Evolutionary conservation across 2,329 filamentous ascomycete genomes (phyloP).

Genomic region (Talaromyces sp.): DNA sequence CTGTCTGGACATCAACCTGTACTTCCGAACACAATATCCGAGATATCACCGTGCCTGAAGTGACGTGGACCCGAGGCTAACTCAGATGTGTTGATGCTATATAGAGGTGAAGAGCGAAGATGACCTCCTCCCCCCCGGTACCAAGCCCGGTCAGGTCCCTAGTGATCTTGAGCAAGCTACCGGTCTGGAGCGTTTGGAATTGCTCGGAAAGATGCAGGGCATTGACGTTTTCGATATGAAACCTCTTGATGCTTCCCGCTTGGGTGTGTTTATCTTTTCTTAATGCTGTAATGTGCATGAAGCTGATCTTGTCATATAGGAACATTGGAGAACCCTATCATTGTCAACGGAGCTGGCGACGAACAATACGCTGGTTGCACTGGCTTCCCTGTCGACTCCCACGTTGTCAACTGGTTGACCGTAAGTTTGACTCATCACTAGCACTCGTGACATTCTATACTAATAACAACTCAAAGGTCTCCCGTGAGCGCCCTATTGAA

Average conservation of each 20-base stretch:
- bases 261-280: conserved; percentile 54
- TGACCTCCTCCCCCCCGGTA: conserved; percentile 85
- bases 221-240: conserved; percentile 98
- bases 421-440: conserved; percentile 48
- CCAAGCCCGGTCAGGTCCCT: conserved; percentile 73
- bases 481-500: conserved; percentile 83
- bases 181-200: conserved; percentile 96
- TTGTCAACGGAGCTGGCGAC: conserved; percentile 84
- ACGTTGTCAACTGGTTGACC: conserved; percentile 84
- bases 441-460: background rate
- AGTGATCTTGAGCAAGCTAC: conserved; percentile 94
- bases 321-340: conserved; percentile 83
- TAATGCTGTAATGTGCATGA: background rate
- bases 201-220: conserved; percentile 98
- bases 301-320: conserved; percentile 46
- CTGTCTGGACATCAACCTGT: background rate
- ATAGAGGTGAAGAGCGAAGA: conserved; percentile 74
- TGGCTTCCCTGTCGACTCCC: conserved; percentile 85
- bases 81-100: conserved; percentile 1
- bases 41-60: conserved; percentile 1
- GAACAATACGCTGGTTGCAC: conserved; percentile 98
- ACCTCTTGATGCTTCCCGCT: conserved; percentile 84
- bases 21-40: background rate
- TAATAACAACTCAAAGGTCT: conserved; percentile 53
- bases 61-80: conserved; percentile 8